Conservation (phyloP, 2,329 filamentous ascomycete species). For the Sclerotinia sclerotiorum region DNA sequence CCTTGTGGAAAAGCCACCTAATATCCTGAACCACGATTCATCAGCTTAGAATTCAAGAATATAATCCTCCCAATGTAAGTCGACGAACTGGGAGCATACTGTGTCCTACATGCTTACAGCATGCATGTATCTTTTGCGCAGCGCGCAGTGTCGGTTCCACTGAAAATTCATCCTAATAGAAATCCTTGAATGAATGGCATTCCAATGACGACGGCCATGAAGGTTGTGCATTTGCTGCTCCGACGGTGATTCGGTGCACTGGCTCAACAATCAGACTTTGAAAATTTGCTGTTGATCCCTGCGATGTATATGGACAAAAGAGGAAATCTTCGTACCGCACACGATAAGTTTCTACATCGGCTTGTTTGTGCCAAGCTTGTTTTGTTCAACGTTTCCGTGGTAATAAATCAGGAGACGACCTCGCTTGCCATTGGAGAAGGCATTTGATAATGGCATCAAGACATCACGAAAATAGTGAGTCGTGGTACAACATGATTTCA, state of each 20-base stretch:
- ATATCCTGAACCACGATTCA: background rate
- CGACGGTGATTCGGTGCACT: background rate
- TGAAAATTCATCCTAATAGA: background rate
- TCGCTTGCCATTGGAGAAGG: background rate
- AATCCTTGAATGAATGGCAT: background rate
- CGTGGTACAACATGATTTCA: conserved; percentile 1
- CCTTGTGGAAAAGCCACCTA: background rate
- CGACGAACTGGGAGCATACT: background rate
- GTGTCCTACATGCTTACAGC: background rate
- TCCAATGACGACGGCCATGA: background rate
- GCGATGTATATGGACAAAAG: background rate
- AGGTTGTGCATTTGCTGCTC: background rate
- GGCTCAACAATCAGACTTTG: background rate
- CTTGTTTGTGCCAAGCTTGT: background rate
- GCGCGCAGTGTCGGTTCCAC: background rate
- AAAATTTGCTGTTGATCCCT: background rate
- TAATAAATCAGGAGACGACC: background rate
- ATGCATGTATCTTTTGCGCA: background rate
- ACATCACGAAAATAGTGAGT: background rate
- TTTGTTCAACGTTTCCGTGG: background rate
- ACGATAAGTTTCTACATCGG: background rate
- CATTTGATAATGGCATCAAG: background rate
- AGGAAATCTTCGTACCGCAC: background rate
- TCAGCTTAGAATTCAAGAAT: background rate
- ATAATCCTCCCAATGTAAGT: background rate